Base-by-base conservation (phyloP, 257 asterid species). In the Coffea canephora region DNA sequence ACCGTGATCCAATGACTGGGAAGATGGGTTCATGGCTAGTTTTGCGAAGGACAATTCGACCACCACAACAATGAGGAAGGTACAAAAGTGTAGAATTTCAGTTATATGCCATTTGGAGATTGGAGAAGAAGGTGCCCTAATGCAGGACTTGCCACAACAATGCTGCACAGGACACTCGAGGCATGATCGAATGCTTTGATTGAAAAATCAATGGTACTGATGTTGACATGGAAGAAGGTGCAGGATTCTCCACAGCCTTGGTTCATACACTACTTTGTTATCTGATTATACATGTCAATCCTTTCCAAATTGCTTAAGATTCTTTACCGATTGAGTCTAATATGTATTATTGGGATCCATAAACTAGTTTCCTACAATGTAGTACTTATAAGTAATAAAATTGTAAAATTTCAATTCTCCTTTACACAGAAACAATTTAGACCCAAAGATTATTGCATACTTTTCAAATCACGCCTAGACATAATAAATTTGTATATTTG, bases 111-210 rank as follows among this genome's bases (percentile, higher is more conserved):
- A 0, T 84, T 84, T 75, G 87, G 87, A 3, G 85, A 81, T 27
- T 85, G 87, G 52, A 77, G 80, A 21, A 73, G 84, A 27, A 84
- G 83, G 31, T 84, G 87, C 73, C 85, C 83, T 46, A 85, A 81
- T 13, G 82, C 78, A 18, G 83, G 73, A 0, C 79, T 81, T 46
- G 76, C 81, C 4, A 49, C 77, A 69, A 54, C 84, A 31, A 69
- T 81, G 74, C 49, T 81, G 77, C 43, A 39, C 5, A 39, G 43
- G 43, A 39, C 43, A 4, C 43, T 39, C 4, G 43, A 4, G 43
- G 43, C 43, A 1, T 39, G 43, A 39, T 39, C 43, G 4, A 39
- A 39, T 39, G 43, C 43, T 39, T 39, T 39, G 43, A 39, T 39
- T 39, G 43, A 4, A 39, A 39, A 39, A 39, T 39, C 43, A 39